Evolutionary conservation across 208 protist species (phyloP), one percentile per base, ranked within the genome.

Genomic region (Spongospora subterranea): DNA sequence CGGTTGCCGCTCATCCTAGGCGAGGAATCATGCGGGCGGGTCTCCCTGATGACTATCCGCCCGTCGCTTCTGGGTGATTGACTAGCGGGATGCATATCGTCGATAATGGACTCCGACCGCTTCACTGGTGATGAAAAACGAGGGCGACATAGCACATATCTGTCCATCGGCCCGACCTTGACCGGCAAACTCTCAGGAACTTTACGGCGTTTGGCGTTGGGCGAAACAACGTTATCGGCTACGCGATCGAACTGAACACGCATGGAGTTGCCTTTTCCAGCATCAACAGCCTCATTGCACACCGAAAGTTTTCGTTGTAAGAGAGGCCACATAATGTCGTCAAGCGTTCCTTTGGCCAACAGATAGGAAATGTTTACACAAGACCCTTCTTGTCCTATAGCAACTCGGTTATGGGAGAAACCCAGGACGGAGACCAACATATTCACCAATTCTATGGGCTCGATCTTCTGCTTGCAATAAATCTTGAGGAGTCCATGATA

Each of bases 401-500:
- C 50, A 60, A 60, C 50, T 60, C 50, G 24, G 24, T 6, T 24
- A 60, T 24, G 24, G 50, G 24, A n/a, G n/a, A n/a, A n/a, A n/a
- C n/a, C n/a, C 24, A 29, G 50, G 50, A 24, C 6, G 50, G 13
- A 29, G 50, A 29, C 24, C 50, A 6, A 24, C 6, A 60, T 6
- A 60, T 60, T 6, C 24, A 60, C 50, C 50, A 40, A 91, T 91
- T 11, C 90, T 65, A 90, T 91, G 90, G n/a, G 66, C 90, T 11
- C 90, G 46, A 32, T 91, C 90, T 66, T 91, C 90, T 0, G 89
- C 89, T 91, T 95, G 94, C 76, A 88, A 35, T 38, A 95, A 88
- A 29, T 90, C 77, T 1, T 54, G 88, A n/a, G 94, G 94, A 29
- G 60, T 94, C 93, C 94, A 95, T 50, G 53, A 66, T 6, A 95